Conservation (phyloP, 2,329 filamentous ascomycete genomes). For the Rutstroemia sp. region DNA sequence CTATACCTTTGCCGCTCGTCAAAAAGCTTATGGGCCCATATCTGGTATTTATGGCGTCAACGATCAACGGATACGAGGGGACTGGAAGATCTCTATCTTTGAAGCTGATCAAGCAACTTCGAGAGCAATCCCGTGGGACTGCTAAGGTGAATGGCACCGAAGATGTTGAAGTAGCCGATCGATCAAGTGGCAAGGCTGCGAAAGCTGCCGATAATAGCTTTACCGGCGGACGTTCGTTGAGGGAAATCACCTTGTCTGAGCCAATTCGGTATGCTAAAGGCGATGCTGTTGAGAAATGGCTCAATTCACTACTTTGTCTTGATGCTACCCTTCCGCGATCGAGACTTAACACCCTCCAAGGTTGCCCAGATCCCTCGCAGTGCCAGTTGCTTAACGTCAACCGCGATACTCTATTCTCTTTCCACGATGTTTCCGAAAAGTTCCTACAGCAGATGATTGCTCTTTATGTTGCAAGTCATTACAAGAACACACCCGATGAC, state of each 20-base stretch:
- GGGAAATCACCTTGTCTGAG: constrained; percentile 87
- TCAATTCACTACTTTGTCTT: constrained; percentile 88
- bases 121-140: constrained; percentile 76
- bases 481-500: constrained; percentile 97
- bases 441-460: constrained; percentile 98
- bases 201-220: constrained; percentile 54
- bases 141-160: constrained; percentile 43
- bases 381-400: constrained; percentile 93
- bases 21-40: constrained; percentile 94
- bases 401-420: constrained; percentile 95
- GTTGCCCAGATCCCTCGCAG: constrained; percentile 82
- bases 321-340: constrained; percentile 83
- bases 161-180: constrained; percentile 64
- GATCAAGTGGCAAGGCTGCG: constrained; percentile 63
- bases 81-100: constrained; percentile 90
- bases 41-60: constrained; percentile 97
- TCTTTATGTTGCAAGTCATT: constrained; percentile 92
- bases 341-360: constrained; percentile 33
- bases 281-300: constrained; percentile 90
- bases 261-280: constrained; percentile 91
- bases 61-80: constrained; percentile 97
- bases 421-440: constrained; percentile 92
- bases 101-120: constrained; percentile 93
- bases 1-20: constrained; percentile 88
- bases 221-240: constrained; percentile 66